These are phyloP conservation scores for Pseudogymnoascus sp. DNA, from an alignment of 2,329 filamentous ascomycete genomes.

Conservation along the genomic window DNA sequence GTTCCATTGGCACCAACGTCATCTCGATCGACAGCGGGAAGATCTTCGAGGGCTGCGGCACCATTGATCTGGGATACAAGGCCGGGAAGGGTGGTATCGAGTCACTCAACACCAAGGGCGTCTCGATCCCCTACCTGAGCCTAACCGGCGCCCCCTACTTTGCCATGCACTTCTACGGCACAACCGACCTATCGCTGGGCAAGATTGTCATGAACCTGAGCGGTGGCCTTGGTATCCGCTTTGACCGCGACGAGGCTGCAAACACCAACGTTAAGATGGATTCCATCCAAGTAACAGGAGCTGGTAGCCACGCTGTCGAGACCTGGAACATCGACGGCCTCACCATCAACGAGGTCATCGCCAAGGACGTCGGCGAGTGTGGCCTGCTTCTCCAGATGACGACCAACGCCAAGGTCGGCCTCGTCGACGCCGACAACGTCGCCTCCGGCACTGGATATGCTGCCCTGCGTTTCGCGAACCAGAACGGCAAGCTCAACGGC, in stretches of 20 bases:
- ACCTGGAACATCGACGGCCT: conserved; percentile 52
- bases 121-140: conserved; percentile 46
- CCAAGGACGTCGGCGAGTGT: conserved; percentile 46
- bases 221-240: conserved; percentile 47
- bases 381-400: conserved; percentile 48
- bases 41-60: conserved; percentile 51
- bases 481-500: conserved; percentile 43
- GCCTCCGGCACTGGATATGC: conserved; percentile 45
- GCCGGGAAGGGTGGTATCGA: conserved; percentile 46
- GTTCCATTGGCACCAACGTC: conserved; percentile 46
- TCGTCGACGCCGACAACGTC: conserved; percentile 49
- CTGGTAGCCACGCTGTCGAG: conserved; percentile 48
- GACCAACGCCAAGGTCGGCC: conserved; percentile 42
- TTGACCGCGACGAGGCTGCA: conserved; percentile 45
- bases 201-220: conserved; percentile 47
- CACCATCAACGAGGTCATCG: conserved; percentile 43
- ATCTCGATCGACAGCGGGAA: conserved; percentile 44
- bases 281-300: conserved; percentile 42
- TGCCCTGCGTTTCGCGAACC: conserved; percentile 49
- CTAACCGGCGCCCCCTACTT: conserved; percentile 53
- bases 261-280: conserved; percentile 48
- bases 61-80: conserved; percentile 39
- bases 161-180: conserved; percentile 47
- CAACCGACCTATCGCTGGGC: conserved; percentile 39
- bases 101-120: conserved; percentile 38